phyloP scores from a whole-genome alignment of 2,329 filamentous ascomycete genomes.

The Penicillium sp. region DNA sequence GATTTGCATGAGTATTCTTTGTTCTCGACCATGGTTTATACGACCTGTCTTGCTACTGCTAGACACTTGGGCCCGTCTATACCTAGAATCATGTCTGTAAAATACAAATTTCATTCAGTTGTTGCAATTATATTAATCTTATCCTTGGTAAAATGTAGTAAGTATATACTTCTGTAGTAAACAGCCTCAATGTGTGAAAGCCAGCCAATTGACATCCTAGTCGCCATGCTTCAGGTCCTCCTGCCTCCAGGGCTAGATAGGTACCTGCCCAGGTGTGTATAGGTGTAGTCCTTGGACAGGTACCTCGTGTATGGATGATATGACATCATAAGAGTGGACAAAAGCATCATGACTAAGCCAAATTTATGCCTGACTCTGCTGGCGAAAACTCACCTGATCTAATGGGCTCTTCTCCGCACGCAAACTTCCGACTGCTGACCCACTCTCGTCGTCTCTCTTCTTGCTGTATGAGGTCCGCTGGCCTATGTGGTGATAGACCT shows the following conservation, averaged over 20 bases:
- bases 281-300: too few relatives aligned
- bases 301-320: not conserved
- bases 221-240: too few relatives aligned
- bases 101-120: conserved; percentile 24
- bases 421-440: conserved; percentile 18
- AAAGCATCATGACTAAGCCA: conserved; percentile 14
- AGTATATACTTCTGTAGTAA: too few relatives aligned
- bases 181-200: too few relatives aligned
- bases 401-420: conserved; percentile 28
- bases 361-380: conserved; percentile 11
- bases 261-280: too few relatives aligned
- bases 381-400: conserved; percentile 25
- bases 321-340: not conserved
- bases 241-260: too few relatives aligned
- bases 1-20: conserved; percentile 26
- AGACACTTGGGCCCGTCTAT: conserved; percentile 23
- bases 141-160: not conserved
- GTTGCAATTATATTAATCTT: not conserved
- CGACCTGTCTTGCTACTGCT: conserved; percentile 20
- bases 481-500: not conserved
- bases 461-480: conserved; percentile 6
- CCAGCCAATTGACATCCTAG: too few relatives aligned
- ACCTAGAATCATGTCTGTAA: conserved; percentile 30
- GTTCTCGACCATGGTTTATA: conserved; percentile 25
- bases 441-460: conserved; percentile 3